phyloP scores from a whole-genome alignment of 2,329 filamentous ascomycete genomes.

The Coccinonectria pachysandricola region DNA sequence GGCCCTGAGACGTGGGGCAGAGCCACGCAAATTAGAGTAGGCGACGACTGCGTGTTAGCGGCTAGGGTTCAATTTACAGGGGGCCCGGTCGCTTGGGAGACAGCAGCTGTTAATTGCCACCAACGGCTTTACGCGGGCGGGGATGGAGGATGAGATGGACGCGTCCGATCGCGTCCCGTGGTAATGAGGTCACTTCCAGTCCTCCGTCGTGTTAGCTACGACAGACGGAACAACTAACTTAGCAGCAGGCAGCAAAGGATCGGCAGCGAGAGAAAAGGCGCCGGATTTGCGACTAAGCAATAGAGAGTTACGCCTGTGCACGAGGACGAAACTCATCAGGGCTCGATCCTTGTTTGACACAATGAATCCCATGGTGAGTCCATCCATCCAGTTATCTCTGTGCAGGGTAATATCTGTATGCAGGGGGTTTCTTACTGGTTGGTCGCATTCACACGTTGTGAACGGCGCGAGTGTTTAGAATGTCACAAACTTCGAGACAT shows the following conservation, averaged over 20 bases:
- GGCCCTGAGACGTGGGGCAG: slow-evolving; percentile 15
- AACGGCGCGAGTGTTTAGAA: no score
- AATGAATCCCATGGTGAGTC: slow-evolving; percentile 11
- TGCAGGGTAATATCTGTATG: no score
- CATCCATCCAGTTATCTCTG: no score
- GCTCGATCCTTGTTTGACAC: slow-evolving; percentile 1
- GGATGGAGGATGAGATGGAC: slow-evolving; percentile 16
- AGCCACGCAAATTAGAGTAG: slow-evolving; percentile 2
- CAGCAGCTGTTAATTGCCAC: slow-evolving; percentile 10
- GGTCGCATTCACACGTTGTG: neutral
- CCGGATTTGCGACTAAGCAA: slow-evolving; percentile 7
- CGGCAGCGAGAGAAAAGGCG: no score
- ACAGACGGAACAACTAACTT: no score
- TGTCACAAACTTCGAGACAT: no score
- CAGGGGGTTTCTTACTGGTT: no score
- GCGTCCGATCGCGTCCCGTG: slow-evolving; percentile 7
- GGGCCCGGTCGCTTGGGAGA: slow-evolving; percentile 1
- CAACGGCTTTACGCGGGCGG: slow-evolving; percentile 28
- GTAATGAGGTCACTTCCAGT: no score
- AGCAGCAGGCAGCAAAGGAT: no score
- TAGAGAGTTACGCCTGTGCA: no score
- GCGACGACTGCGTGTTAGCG: slow-evolving; percentile 1
- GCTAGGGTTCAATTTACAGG: slow-evolving; percentile 1
- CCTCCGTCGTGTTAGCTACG: no score
- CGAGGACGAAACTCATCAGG: no score